Conservation (phyloP, 2,329 filamentous ascomycete genomes). For the Trichoderma sp. region DNA sequence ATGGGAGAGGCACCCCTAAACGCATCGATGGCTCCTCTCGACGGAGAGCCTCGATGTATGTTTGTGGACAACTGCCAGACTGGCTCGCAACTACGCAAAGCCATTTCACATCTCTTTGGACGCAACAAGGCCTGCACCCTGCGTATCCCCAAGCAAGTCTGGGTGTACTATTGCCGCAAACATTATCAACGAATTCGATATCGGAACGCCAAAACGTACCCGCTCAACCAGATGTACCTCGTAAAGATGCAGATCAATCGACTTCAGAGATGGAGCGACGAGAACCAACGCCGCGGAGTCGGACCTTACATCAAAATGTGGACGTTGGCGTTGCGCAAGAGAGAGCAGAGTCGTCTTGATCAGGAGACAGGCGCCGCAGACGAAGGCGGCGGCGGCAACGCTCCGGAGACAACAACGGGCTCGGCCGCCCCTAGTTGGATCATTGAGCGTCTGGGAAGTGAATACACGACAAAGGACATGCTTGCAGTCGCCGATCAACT, state of each 20-base stretch:
- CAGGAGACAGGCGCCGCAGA: slow-evolving; percentile 36
- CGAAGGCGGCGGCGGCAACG: slow-evolving; percentile 41
- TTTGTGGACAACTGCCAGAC: slow-evolving; percentile 61
- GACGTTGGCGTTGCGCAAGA: slow-evolving; percentile 64
- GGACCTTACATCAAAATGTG: slow-evolving; percentile 50
- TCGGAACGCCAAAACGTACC: slow-evolving; percentile 63
- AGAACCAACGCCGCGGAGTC: slow-evolving; percentile 44
- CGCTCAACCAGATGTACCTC: slow-evolving; percentile 63
- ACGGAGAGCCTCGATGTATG: slow-evolving; percentile 49
- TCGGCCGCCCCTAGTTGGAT: slow-evolving; percentile 55
- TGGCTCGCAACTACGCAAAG: slow-evolving; percentile 67
- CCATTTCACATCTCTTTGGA: slow-evolving; percentile 80
- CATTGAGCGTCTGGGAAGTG: slow-evolving; percentile 48
- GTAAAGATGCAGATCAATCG: slow-evolving; percentile 64
- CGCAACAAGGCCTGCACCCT: slow-evolving; percentile 79
- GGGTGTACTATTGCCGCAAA: slow-evolving; percentile 78
- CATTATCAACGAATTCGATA: slow-evolving; percentile 79
- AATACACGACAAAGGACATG: slow-evolving; percentile 53
- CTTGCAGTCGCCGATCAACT: slow-evolving; percentile 51
- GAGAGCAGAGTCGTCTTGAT: slow-evolving; percentile 61
- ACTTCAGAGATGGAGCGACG: slow-evolving; percentile 64
- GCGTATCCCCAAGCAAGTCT: slow-evolving; percentile 67
- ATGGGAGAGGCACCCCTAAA: not conserved
- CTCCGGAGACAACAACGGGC: slow-evolving; percentile 36
- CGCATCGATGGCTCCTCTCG: not conserved